Conservation (phyloP, 2,329 filamentous ascomycete genomes). For the Sporothrix curviconia region DNA sequence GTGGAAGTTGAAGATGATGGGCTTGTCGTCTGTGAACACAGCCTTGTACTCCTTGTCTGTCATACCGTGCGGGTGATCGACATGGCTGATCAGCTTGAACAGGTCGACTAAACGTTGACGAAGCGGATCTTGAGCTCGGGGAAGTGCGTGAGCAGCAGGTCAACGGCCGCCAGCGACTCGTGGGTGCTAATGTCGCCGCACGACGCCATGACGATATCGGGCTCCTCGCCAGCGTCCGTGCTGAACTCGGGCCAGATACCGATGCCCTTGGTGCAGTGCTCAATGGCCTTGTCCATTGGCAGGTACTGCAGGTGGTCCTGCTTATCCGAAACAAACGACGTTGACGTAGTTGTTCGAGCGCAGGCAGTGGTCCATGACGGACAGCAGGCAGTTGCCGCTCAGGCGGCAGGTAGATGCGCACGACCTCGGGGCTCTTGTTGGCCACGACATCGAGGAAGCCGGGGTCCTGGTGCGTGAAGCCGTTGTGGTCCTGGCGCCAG, state of each 20-base stretch:
- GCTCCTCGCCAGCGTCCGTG: conserved; percentile 61
- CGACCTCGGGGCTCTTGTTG: conserved; percentile 74
- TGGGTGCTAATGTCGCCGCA: conserved; percentile 70
- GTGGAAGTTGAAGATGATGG: conserved; percentile 79
- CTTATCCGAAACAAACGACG: conserved; percentile 72
- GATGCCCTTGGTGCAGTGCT: conserved; percentile 71
- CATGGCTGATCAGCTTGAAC: conserved; percentile 67
- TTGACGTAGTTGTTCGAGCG: conserved; percentile 73
- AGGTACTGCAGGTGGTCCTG: conserved; percentile 72
- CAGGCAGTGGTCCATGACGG: conserved; percentile 70
- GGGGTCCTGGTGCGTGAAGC: conserved; percentile 69
- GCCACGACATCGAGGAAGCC: conserved; percentile 73
- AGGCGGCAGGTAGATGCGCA: conserved; percentile 73
- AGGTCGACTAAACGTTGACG: conserved; percentile 75
- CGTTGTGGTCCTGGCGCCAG: conserved; percentile 79
- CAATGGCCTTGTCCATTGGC: conserved; percentile 63
- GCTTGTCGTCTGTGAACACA: conserved; percentile 65
- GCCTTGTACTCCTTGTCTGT: conserved; percentile 58
- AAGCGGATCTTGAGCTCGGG: conserved; percentile 69
- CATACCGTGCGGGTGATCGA: conserved; percentile 68
- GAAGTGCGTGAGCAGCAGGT: conserved; percentile 63
- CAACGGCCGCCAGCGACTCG: conserved; percentile 68
- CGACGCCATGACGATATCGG: conserved; percentile 69
- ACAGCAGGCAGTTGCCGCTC: conserved; percentile 74
- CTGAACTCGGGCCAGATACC: conserved; percentile 74